phyloP scores from a whole-genome alignment of 768 basidiomycete genomes.

The Trametes elegans region DNA sequence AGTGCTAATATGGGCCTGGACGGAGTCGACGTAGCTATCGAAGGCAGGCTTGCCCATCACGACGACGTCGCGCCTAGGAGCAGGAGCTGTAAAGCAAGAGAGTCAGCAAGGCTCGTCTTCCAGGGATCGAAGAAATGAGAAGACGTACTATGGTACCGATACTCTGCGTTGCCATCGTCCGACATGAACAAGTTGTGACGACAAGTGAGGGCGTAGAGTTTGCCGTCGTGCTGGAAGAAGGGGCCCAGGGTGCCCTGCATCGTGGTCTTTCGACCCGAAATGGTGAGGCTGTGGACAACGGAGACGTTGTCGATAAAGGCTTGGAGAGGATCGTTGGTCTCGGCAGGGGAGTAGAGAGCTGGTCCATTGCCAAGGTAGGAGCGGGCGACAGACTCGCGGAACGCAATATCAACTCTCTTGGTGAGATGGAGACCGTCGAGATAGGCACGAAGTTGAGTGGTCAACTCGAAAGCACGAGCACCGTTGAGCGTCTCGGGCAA shows the following conservation, averaged over 20 bases:
- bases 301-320: conserved; percentile 36
- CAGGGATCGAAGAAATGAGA: conserved; percentile 2
- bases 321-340: conserved; percentile 29
- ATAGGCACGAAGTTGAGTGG: conserved; percentile 21
- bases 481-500: conserved; percentile 25
- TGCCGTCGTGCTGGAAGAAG: conserved; percentile 32
- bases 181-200: conserved; percentile 33
- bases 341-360: conserved; percentile 24
- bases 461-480: conserved; percentile 18
- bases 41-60: conserved; percentile 28
- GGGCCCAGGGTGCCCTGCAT: conserved; percentile 39
- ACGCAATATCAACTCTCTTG: conserved; percentile 25
- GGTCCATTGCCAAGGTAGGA: conserved; percentile 17
- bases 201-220: conserved; percentile 35
- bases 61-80: conserved; percentile 29
- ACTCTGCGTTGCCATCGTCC: neutral
- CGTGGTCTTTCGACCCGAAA: conserved; percentile 32
- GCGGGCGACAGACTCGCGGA: conserved; percentile 24
- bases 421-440: conserved; percentile 16
- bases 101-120: conserved; percentile 19
- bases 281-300: conserved; percentile 35
- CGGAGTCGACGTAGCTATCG: conserved; percentile 24
- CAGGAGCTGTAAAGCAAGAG: conserved; percentile 19
- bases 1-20: conserved; percentile 28
- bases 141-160: conserved; percentile 16